Conservation (phyloP, 768 basidiomycete genomes). For the Ramaria sp. region DNA sequence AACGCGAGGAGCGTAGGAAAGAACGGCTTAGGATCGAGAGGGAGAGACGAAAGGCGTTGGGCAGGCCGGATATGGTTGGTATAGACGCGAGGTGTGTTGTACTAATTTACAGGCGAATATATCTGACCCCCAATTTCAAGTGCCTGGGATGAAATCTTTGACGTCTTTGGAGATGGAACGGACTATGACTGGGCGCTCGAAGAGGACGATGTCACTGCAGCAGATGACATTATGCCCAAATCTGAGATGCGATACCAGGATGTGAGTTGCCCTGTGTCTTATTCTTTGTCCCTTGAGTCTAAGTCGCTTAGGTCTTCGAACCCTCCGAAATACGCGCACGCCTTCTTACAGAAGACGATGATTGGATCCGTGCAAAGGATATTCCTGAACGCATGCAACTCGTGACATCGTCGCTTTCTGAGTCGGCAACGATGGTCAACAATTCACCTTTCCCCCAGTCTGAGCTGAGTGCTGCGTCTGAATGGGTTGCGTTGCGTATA, state of each 20-base stretch:
- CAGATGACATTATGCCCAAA: conserved; percentile 44
- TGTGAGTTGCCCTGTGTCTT: conserved; percentile 34
- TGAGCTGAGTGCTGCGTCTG: conserved; percentile 71
- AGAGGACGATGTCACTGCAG: conserved; percentile 56
- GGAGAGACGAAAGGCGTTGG: conserved; percentile 55
- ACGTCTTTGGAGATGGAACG: conserved; percentile 92
- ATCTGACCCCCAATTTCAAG: conserved; percentile 25
- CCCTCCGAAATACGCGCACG: conserved; percentile 90
- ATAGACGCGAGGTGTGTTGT: conserved; percentile 71
- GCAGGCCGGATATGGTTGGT: conserved; percentile 62
- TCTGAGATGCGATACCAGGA: conserved; percentile 78
- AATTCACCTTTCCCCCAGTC: conserved; percentile 56
- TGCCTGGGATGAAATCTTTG: conserved; percentile 91
- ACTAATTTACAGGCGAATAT: neutral
- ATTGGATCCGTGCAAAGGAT: conserved; percentile 81
- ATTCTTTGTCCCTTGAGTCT: conserved; percentile 8
- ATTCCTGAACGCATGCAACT: conserved; percentile 96
- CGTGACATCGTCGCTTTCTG: conserved; percentile 72
- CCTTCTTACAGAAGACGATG: conserved; percentile 87
- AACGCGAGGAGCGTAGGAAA: conserved; percentile 62
- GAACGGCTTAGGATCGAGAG: conserved; percentile 57
- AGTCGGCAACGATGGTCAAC: conserved; percentile 46
- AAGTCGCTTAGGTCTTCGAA: conserved; percentile 73
- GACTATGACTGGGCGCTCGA: conserved; percentile 93
- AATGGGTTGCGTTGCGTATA: conserved; percentile 79